Conservation (phyloP, 768 basidiomycete species). For the Imleria badia region DNA sequence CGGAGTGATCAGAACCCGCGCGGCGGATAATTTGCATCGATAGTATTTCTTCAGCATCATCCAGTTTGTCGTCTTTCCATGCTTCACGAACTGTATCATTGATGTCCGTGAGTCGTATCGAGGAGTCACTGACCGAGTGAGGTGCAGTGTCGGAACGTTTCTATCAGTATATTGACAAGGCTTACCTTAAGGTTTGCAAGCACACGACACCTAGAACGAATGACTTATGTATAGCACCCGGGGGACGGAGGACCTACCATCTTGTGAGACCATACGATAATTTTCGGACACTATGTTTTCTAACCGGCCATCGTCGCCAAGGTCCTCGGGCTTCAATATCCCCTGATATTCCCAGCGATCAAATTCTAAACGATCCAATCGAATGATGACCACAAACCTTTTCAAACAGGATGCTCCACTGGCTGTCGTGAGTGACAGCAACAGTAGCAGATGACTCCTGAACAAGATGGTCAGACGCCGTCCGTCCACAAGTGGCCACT, state of each 20-base stretch:
- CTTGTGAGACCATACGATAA: background rate
- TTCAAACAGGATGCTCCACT: conserved; percentile 7
- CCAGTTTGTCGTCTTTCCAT: conserved; percentile 4
- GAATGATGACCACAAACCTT: background rate
- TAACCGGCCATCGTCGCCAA: background rate
- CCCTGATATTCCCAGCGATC: background rate
- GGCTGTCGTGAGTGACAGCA: conserved; percentile 10
- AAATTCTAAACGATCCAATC: background rate
- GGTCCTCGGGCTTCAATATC: background rate
- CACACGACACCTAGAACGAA: background rate
- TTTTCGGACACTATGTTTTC: background rate
- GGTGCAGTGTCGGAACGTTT: background rate
- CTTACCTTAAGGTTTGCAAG: conserved; percentile 1
- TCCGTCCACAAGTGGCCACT: background rate
- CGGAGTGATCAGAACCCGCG: background rate
- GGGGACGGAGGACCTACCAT: background rate
- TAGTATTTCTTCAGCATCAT: conserved; percentile 12
- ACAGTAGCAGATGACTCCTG: background rate
- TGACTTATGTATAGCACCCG: background rate
- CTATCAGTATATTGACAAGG: background rate
- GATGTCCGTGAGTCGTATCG: background rate
- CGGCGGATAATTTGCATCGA: conserved; percentile 1
- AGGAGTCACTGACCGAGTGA: background rate
- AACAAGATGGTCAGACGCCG: background rate
- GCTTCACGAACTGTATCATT: background rate